Evolutionary conservation across 192 early-diverging fungal species (phyloP), one percentile per base, ranked within the genome.

Genomic region (Dissophora ornata): DNA sequence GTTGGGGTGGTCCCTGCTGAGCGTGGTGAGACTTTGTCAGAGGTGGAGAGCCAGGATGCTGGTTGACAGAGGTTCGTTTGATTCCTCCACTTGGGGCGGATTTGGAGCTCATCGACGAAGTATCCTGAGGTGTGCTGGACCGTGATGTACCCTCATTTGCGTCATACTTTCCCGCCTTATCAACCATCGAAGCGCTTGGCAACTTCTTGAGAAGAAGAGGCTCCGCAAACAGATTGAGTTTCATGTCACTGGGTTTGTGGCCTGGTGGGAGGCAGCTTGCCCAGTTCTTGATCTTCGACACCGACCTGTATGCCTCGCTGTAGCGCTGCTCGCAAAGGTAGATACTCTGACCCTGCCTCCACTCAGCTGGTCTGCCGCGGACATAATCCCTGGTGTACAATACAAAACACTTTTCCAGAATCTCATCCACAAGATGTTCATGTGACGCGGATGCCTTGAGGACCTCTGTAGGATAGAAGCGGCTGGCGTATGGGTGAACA

Each of bases 271-370:
- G 65, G 48, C 69, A 82, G 24, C 65, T 71, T 28, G 67, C 60
- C 91, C 91, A 92, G 58, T 87, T 79, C 63, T 90, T 90, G 49
- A 92, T 90, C 80, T 87, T 91, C 8, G 68, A 38, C 21, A 82
- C 79, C 15, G 69, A 70, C 67, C 88, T 91, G 48, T 67, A 80
- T 21, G 80, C 58, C 38, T 87, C 87, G 36, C 70, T 88, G 65
- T 91, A 91, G 28, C 89, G 68, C 19, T 82, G 84, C 53, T 92
- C 90, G 46, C 91, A 92, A 1, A 89, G 59, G 64, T 84, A 91
- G 18, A 90, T 87, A 29, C 82, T 61, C 41, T 86, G 84, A 19
- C 67, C 64, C 49, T 85, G 85, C 18, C 73, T 80, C 73, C 73
- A 77, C 25, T 77, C 73, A 19, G 65, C 29, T 28, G 88, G 88